phyloP scores from a whole-genome alignment of 768 basidiomycete species.

The Mycena leptocephala region DNA sequence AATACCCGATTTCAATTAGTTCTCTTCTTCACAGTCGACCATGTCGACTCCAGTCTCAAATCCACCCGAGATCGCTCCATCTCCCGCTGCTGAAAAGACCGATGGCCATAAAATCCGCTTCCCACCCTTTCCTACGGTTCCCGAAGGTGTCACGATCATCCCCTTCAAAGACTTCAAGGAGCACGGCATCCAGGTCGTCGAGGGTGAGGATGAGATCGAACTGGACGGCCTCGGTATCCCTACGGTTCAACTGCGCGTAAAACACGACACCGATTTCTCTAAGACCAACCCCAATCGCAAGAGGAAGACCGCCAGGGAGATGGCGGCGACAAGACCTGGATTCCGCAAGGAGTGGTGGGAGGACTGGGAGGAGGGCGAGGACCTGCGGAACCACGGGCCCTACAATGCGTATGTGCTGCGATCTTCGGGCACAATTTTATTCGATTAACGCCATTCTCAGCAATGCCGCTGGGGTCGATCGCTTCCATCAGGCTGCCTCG shows the following conservation, averaged over 20 bases:
- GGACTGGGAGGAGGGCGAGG: slow-evolving; percentile 79
- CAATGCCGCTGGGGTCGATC: slow-evolving; percentile 62
- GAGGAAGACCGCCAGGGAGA: slow-evolving; percentile 54
- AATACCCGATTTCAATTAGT: too few species aligned
- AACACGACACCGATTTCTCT: slow-evolving; percentile 70
- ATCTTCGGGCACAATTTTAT: not conserved
- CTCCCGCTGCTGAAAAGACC: too few species aligned
- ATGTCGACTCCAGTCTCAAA: too few species aligned
- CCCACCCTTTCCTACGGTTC: slow-evolving; percentile 16
- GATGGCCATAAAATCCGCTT: not conserved
- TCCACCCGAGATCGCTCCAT: too few species aligned
- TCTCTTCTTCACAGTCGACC: too few species aligned
- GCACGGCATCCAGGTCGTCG: slow-evolving; percentile 63
- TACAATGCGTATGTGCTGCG: slow-evolving; percentile 67
- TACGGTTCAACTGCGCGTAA: slow-evolving; percentile 69
- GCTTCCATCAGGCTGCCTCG: slow-evolving; percentile 70
- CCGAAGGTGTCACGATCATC: slow-evolving; percentile 61
- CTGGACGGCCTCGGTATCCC: slow-evolving; percentile 79
- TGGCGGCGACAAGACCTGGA: slow-evolving; percentile 23
- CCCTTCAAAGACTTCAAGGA: slow-evolving; percentile 74
- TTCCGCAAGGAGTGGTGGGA: slow-evolving; percentile 72
- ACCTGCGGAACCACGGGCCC: slow-evolving; percentile 56
- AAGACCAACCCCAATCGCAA: slow-evolving; percentile 72
- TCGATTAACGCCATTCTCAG: slow-evolving; percentile 48
- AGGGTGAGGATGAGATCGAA: slow-evolving; percentile 69